A percentile compares a stretch with the other conserved stretches of the same genome.
These are phyloP conservation scores for Ogataea minuta DNA, from an alignment of 805 yeast species.

Conservation along the genomic window DNA sequence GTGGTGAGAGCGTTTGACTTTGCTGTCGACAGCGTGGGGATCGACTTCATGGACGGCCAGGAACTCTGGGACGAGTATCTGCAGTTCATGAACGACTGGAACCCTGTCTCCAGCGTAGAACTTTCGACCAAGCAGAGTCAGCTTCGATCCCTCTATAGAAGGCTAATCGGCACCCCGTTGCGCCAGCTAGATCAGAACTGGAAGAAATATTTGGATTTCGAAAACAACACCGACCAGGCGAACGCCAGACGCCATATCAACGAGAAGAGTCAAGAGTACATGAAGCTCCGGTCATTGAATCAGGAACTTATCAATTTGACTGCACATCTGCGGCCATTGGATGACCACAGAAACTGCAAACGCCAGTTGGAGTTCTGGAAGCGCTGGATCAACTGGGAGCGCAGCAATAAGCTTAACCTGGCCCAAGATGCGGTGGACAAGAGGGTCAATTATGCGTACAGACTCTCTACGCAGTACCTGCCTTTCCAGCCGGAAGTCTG, in stretches of 20 bases:
- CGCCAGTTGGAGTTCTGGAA: conserved; percentile 59
- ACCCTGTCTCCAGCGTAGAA: conserved; percentile 79
- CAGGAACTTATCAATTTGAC: conserved; percentile 67
- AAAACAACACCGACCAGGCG: conserved; percentile 66
- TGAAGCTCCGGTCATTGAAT: conserved; percentile 79
- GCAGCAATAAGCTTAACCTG: conserved; percentile 62
- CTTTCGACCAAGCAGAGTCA: conserved; percentile 76
- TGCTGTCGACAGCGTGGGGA: conserved; percentile 74
- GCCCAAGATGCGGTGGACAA: conserved; percentile 46
- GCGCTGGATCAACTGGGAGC: conserved; percentile 80
- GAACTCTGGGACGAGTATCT: conserved; percentile 80
- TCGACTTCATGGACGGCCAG: conserved; percentile 64
- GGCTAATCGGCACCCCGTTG: conserved; percentile 73
- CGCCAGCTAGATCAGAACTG: conserved; percentile 73
- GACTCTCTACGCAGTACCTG: conserved; percentile 60
- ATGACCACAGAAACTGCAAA: conserved; percentile 21
- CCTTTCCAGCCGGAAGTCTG: conserved; percentile 73
- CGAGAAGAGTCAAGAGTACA: conserved; percentile 78
- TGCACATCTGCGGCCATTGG: conserved; percentile 17
- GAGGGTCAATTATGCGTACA: conserved; percentile 70
- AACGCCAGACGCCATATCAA: conserved; percentile 84
- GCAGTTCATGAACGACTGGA: conserved; percentile 75
- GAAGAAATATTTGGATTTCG: conserved; percentile 81
- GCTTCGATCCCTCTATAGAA: conserved; percentile 69
- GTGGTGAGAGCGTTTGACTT: conserved; percentile 82